Evolutionary conservation across 2,329 filamentous ascomycete species (phyloP).

Genomic region (Plenodomus biglobosus): DNA sequence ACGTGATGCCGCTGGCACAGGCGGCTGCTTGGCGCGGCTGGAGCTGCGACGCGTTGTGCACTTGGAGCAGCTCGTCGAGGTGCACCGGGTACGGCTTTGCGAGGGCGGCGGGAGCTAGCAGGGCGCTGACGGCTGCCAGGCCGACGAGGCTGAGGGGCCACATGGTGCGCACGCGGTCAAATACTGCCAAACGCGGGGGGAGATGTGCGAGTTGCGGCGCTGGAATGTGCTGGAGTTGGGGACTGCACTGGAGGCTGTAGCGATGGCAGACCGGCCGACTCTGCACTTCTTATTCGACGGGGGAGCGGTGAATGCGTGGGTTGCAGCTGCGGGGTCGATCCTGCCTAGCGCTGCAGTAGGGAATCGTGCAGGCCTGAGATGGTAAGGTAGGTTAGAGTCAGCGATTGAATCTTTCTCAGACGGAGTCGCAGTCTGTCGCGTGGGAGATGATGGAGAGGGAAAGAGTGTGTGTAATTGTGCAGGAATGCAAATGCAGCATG

Average conservation of each 20-base stretch:
- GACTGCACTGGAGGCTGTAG: constrained; percentile 3
- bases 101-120: constrained; percentile 58
- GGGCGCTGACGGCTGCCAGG: constrained; percentile 43
- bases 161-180: constrained; percentile 22
- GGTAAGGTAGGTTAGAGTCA: constrained; percentile 12
- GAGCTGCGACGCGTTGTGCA: constrained; percentile 33
- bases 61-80: constrained; percentile 26
- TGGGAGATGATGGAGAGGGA: constrained; percentile 4
- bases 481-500: constrained; percentile 6
- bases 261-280: too few relatives aligned
- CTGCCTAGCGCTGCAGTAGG: constrained; percentile 15
- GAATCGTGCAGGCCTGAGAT: constrained; percentile 3
- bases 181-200: constrained; percentile 6
- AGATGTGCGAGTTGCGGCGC: too few relatives aligned
- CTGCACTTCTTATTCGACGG: not conserved
- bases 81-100: constrained; percentile 39
- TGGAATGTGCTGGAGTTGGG: constrained; percentile 9
- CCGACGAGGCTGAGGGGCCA: constrained; percentile 51
- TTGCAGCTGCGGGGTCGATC: constrained; percentile 17
- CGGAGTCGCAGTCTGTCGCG: not conserved
- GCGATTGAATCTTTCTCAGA: constrained; percentile 6
- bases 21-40: constrained; percentile 26
- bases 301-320: constrained; percentile 19
- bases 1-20: constrained; percentile 20
- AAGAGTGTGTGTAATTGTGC: constrained; percentile 15